Evolutionary conservation across 805 yeast genomes (phyloP).

Genomic region (Candida manassasensis): DNA sequence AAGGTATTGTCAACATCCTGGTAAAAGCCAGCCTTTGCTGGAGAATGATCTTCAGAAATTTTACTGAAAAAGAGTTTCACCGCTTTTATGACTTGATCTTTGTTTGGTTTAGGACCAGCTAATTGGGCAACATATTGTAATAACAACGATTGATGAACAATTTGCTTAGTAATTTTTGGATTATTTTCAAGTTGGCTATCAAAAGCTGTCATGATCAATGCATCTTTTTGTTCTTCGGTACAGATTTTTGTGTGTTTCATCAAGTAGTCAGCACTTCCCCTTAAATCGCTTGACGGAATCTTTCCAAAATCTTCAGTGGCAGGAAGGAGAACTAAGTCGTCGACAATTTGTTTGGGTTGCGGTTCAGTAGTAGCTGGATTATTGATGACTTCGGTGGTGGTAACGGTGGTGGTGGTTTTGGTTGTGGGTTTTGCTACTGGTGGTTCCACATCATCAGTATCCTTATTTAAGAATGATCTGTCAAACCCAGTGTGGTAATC

Average conservation of each 20-base stretch:
- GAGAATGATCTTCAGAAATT: slow-evolving; percentile 46
- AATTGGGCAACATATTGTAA: slow-evolving; percentile 63
- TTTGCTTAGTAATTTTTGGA: slow-evolving; percentile 48
- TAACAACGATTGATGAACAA: slow-evolving; percentile 76
- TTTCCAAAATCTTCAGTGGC: slow-evolving; percentile 64
- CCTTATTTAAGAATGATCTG: slow-evolving; percentile 70
- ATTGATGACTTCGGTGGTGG: slow-evolving; percentile 25
- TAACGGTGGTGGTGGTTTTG: slow-evolving; percentile 11
- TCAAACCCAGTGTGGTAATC: slow-evolving; percentile 93
- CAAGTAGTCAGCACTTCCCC: slow-evolving; percentile 49
- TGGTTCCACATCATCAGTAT: slow-evolving; percentile 21
- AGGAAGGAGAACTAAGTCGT: slow-evolving; percentile 51
- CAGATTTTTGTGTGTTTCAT: slow-evolving; percentile 63
- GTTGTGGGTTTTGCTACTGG: slow-evolving; percentile 8
- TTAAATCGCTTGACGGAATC: slow-evolving; percentile 45
- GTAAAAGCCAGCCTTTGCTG: slow-evolving; percentile 65
- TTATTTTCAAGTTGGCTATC: slow-evolving; percentile 71
- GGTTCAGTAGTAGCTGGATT: slow-evolving; percentile 5
- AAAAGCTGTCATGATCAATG: slow-evolving; percentile 88
- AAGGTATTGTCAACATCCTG: slow-evolving; percentile 73
- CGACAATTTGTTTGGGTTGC: slow-evolving; percentile 28
- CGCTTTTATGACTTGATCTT: slow-evolving; percentile 34
- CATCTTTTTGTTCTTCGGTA: slow-evolving; percentile 82
- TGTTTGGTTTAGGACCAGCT: slow-evolving; percentile 28
- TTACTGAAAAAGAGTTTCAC: slow-evolving; percentile 65